Base-by-base conservation (phyloP, 1,284 basidiomycete species). In the Pterula multifida region DNA sequence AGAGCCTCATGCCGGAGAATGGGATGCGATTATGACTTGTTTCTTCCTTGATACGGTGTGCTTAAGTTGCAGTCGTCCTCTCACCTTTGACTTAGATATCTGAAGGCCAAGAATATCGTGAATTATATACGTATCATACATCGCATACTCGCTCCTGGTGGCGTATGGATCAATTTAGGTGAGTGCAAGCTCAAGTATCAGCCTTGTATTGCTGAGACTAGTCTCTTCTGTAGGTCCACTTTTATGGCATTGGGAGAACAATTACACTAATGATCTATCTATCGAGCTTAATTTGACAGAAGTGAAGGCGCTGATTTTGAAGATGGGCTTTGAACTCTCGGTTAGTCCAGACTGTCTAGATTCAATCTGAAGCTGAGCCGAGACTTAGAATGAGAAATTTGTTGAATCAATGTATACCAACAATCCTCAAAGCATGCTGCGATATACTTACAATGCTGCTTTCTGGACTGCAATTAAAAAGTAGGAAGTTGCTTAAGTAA, bases 201-300 rank as follows among this genome's bases (percentile, higher is more conserved):
- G 23, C 45, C 26, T 28, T 50, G 45, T 28, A 23, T 36, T 19
- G 19, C 32, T 45, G 25, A 32, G 13, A 3, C 4, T 39, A 35
- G 46, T 32, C 21, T 26, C 11, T 48, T 56, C 54, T 51, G 46
- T 57, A 81, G 92, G 95, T 1, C 96, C 95, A 0, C 68, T 97
- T 1, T 68, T 98, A 24, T 99, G 95, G 94, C 94, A 98, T 63
- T 97, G 85, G 68, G 93, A 97, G 62, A 93, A 93, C 65, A 89
- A 87, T 58, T 75, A 67, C 35, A 79, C 81, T 4, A 79, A 79
- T 56, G 90, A 92, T 51, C 77, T 83, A 3, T 91, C 85, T 6
- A 76, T 98, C 49, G 95, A 98, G 66, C 72, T 98, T 15, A 87
- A 85, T 57, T 69, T 98, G 23, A 86, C 91, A 54, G 93, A 98